These are phyloP conservation scores for Glycine latifolia DNA, from an alignment of 306 rosid genomes.

Conservation along the genomic window DNA sequence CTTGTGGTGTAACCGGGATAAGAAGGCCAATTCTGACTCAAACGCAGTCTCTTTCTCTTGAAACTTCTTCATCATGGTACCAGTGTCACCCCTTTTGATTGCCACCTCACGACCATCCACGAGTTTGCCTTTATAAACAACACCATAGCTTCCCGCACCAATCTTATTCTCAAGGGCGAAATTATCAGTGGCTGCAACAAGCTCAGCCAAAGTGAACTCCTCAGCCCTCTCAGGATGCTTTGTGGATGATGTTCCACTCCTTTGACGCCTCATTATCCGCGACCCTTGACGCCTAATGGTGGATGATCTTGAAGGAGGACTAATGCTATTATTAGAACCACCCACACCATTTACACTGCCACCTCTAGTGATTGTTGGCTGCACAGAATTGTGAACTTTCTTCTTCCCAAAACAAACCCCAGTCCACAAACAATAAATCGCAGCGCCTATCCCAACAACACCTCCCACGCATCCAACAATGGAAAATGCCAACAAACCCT, in stretches of 20 bases:
- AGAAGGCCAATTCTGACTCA: constrained; percentile 86
- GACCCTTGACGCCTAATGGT: constrained; percentile 85
- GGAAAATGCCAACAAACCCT: constrained; percentile 77
- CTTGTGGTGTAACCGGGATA: constrained; percentile 94
- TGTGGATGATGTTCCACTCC: constrained; percentile 90
- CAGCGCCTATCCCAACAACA: constrained; percentile 73
- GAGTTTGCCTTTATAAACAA: constrained; percentile 84
- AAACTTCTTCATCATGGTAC: constrained; percentile 67
- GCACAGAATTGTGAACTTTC: constrained; percentile 92
- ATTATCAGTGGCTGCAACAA: constrained; percentile 68
- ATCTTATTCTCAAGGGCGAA: constrained; percentile 77
- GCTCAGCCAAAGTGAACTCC: constrained; percentile 82
- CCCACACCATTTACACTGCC: constrained; percentile 64
- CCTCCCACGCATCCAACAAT: constrained; percentile 84
- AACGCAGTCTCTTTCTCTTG: constrained; percentile 97
- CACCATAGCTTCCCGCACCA: constrained; percentile 95
- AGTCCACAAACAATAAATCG: constrained; percentile 77
- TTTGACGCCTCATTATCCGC: constrained; percentile 85
- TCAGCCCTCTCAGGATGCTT: constrained; percentile 81
- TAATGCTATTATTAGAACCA: constrained; percentile 50
- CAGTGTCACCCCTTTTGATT: constrained; percentile 78
- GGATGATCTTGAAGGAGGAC: constrained; percentile 79
- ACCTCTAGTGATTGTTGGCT: constrained; percentile 85
- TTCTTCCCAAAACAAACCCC: constrained; percentile 90
- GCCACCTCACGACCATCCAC: constrained; percentile 86